Base-by-base conservation (phyloP, 345 rosid species). In the Pistacia integerrima region DNA sequence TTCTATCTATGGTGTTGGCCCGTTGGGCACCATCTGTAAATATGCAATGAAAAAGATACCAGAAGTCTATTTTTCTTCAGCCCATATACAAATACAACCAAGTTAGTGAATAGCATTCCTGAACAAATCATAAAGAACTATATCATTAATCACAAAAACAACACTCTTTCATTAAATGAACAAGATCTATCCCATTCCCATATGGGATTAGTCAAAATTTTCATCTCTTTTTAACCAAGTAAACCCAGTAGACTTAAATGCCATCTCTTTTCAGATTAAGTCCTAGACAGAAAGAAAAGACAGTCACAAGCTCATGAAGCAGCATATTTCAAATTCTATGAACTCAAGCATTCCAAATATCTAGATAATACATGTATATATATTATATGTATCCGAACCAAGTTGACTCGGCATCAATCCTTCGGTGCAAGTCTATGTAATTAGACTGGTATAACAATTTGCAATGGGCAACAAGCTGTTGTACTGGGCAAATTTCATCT, bases 391-490 rank as follows among this genome's bases (percentile, higher is more conserved):
- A 2, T 54, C 61, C 8, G 12, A 71, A 71, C 25, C 28, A 49
- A 33, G 16, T 3, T 54, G 36, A 4, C 52, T 52, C 36, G 13
- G 36, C 38, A 68, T 48, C 20, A 48, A 22, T 12, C 44, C 57
- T 68, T 13, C 2, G 57, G 5, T 68, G 5, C 6, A 12, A 68
- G 14, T 13, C 41, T 48, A 20, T 46, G 71, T 30, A 69, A 51
- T 38, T 69, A 52, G 20, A 33, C 5, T 14, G 49, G 8, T 52
- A 28, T 14, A 2, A 6, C 62, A n/a, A n/a, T 36, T 33, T 57
- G 20, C 25, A 66, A 58, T 58, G 81, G 17, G 61, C 78, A 74
- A 79, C 82, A 79, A 69, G 78, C 75, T 55, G 75, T 79, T 79
- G 82, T 63, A 69, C 72, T 68, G 28, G 36, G 11, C 30, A 48